phyloP scores from a whole-genome alignment of 2,329 filamentous ascomycete genomes.

The Gyromitra esculenta region DNA sequence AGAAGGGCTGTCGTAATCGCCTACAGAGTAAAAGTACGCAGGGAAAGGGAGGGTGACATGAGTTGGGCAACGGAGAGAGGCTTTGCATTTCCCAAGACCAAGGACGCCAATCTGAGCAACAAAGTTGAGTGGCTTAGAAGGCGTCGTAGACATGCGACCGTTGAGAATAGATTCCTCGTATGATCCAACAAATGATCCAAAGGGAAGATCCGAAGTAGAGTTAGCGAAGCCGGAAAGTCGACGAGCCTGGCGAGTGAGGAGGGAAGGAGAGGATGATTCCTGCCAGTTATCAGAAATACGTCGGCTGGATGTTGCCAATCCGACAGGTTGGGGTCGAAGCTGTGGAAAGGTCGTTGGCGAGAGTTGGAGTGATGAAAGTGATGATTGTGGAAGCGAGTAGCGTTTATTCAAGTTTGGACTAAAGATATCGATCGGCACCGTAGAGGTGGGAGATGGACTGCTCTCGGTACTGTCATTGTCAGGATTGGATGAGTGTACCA shows the following conservation, averaged over 20 bases:
- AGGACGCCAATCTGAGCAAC: constrained; percentile 94
- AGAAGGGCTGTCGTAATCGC: constrained; percentile 77
- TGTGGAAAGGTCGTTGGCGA: constrained; percentile 57
- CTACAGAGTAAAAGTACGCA: constrained; percentile 81
- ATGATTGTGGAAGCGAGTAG: constrained; percentile 76
- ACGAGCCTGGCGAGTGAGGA: constrained; percentile 64
- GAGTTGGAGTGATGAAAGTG: constrained; percentile 63
- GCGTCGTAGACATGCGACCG: constrained; percentile 95
- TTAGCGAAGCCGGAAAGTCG: constrained; percentile 78
- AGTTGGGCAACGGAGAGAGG: constrained; percentile 82
- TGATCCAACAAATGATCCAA: constrained; percentile 95
- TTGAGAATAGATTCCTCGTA: constrained; percentile 97
- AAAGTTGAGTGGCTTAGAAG: constrained; percentile 91
- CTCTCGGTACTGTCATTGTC: constrained; percentile 78
- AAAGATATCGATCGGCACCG: constrained; percentile 56
- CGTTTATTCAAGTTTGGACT: constrained; percentile 65
- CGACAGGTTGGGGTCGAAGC: constrained; percentile 31
- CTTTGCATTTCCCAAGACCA: constrained; percentile 86
- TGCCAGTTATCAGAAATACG: constrained; percentile 45
- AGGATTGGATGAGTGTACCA: constrained; percentile 74
- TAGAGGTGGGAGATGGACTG: constrained; percentile 62
- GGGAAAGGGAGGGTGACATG: constrained; percentile 92
- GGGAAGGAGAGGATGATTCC: constrained; percentile 53
- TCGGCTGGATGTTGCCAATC: constrained; percentile 20
- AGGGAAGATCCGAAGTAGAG: constrained; percentile 75